A percentile compares a stretch with the other conserved stretches of the same genome.
phyloP scores from a whole-genome alignment of 1,139 yeast genomes.

The Taiozyma onychis region DNA sequence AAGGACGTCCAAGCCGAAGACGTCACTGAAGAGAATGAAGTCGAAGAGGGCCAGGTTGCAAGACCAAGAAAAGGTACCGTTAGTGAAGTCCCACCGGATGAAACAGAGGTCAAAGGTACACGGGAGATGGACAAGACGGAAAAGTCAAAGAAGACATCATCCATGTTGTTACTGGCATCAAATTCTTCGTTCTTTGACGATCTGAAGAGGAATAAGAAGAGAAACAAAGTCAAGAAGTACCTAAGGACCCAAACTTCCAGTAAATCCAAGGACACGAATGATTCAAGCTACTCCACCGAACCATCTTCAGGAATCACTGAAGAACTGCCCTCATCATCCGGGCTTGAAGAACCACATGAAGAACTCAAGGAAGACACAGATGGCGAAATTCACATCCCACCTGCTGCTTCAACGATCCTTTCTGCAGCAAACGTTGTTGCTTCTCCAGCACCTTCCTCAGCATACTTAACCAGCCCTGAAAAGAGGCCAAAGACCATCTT shows the following conservation, averaged over 20 bases:
- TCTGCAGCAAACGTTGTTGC: conserved; percentile 56
- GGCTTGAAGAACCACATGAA: neutral
- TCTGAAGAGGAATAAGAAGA: conserved; percentile 11
- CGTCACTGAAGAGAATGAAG: conserved; percentile 13
- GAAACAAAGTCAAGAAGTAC: conserved; percentile 26
- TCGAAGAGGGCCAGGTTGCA: conserved; percentile 9
- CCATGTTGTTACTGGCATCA: neutral
- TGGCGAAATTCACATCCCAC: conserved; percentile 38
- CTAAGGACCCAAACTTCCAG: conserved; percentile 25
- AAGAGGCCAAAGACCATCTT: conserved; percentile 54
- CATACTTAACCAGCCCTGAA: conserved; percentile 57
- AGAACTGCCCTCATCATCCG: neutral
- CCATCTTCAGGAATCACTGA: neutral
- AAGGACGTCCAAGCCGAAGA: conserved; percentile 8
- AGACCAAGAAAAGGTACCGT: conserved; percentile 14
- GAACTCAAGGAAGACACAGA: conserved; percentile 11
- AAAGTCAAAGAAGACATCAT: neutral
- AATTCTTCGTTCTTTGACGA: neutral
- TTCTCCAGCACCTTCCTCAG: conserved; percentile 79
- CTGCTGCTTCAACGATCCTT: conserved; percentile 49
- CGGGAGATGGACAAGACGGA: neutral
- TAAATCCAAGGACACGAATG: neutral
- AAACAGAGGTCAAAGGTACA: neutral
- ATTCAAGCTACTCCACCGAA: neutral
- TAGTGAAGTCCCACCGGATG: conserved; percentile 32